A percentile compares a stretch with the other conserved stretches of the same genome.
These are phyloP conservation scores for Sporothrix schenckii DNA, from an alignment of 2,329 filamentous ascomycete species.

Conservation along the genomic window DNA sequence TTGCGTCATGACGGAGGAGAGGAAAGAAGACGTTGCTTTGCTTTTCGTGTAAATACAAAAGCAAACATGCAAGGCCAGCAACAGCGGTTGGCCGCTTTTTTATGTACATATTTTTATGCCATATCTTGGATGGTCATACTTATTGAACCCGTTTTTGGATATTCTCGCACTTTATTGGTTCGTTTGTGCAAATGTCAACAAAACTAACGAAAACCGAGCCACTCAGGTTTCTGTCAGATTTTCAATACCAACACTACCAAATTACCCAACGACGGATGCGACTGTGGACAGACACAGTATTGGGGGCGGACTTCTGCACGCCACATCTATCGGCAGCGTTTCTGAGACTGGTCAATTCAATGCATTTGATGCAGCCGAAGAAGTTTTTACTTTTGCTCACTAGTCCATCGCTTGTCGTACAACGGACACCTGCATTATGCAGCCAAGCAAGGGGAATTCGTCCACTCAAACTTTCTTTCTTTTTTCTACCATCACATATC, in stretches of 20 bases:
- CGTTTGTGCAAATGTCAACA: background rate
- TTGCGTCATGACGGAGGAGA: conserved; percentile 13
- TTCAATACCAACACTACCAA: too few species aligned
- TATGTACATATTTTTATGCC: background rate
- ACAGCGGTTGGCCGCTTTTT: conserved; percentile 19
- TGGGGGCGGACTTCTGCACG: background rate
- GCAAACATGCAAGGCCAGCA: background rate
- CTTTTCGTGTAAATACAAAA: conserved; percentile 2
- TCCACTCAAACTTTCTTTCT: background rate
- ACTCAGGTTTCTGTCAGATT: background rate
- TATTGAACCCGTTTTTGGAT: conserved; percentile 19
- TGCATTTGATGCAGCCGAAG: background rate
- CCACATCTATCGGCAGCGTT: too few species aligned
- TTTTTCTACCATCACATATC: background rate
- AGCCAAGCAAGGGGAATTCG: background rate
- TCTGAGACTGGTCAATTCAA: too few species aligned
- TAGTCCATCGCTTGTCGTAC: background rate
- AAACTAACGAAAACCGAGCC: background rate
- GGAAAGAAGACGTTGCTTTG: background rate
- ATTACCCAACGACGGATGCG: too few species aligned
- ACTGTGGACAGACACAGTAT: too few species aligned
- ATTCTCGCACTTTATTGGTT: background rate
- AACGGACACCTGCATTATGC: background rate
- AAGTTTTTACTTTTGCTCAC: background rate
- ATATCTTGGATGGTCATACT: background rate